Conservation (phyloP, 1,284 basidiomycete species). For the Trichosporon sp. region DNA sequence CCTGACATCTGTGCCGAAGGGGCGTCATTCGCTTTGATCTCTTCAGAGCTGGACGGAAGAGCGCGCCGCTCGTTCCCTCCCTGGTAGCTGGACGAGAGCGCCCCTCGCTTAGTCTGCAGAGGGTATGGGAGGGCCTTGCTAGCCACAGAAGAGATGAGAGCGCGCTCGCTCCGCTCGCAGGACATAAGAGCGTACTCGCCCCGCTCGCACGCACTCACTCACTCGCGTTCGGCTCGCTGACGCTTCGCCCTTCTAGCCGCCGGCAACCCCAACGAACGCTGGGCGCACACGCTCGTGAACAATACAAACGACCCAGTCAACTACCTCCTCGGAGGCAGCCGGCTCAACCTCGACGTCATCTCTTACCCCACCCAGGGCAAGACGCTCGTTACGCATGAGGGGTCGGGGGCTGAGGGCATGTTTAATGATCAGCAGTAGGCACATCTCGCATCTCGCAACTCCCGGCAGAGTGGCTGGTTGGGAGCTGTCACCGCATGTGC, state of each 20-base stretch:
- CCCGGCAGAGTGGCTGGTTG: too few species aligned
- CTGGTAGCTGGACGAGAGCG: too few species aligned
- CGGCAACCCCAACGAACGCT: slow-evolving; percentile 13
- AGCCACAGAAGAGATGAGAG: too few species aligned
- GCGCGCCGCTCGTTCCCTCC: too few species aligned
- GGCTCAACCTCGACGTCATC: slow-evolving; percentile 16
- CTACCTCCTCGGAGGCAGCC: slow-evolving; percentile 18
- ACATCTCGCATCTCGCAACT: too few species aligned
- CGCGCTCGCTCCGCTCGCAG: background rate
- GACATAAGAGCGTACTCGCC: background rate
- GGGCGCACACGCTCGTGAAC: slow-evolving; percentile 13
- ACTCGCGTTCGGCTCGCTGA: too few species aligned
- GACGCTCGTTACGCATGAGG: slow-evolving; percentile 17
- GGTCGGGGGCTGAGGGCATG: slow-evolving; percentile 12
- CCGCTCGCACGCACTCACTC: background rate
- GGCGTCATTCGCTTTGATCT: too few species aligned
- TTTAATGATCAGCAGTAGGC: slow-evolving; percentile 6
- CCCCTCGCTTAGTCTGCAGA: too few species aligned
- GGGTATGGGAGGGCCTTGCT: too few species aligned
- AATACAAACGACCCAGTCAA: background rate
- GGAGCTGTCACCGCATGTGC: too few species aligned
- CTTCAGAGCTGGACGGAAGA: too few species aligned
- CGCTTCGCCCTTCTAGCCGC: background rate
- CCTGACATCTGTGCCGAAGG: too few species aligned
- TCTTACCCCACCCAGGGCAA: slow-evolving; percentile 13